Conservation (phyloP, 2,329 filamentous ascomycete species). For the Keithomyces neogunnii region DNA sequence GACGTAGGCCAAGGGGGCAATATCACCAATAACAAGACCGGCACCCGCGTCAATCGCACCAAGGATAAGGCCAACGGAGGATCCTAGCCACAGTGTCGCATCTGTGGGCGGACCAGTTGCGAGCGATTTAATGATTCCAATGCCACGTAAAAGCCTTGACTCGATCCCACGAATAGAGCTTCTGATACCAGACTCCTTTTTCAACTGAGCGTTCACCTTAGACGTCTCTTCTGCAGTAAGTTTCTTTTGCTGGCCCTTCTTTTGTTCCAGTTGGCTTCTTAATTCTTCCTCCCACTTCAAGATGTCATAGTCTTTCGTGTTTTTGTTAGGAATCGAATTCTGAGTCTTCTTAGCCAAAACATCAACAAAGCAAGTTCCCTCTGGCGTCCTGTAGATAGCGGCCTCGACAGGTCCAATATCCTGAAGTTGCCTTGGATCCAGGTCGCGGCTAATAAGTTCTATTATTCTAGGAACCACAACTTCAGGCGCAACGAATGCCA, state of each 20-base stretch:
- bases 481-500: slow-evolving; percentile 89
- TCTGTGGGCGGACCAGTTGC: slow-evolving; percentile 85
- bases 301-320: slow-evolving; percentile 89
- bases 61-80: slow-evolving; percentile 66
- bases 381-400: slow-evolving; percentile 84
- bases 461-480: slow-evolving; percentile 69
- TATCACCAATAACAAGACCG: slow-evolving; percentile 71
- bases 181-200: slow-evolving; percentile 76
- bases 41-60: slow-evolving; percentile 72
- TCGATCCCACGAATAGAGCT: slow-evolving; percentile 61
- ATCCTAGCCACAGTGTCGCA: slow-evolving; percentile 78
- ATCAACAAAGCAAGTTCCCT: slow-evolving; percentile 83
- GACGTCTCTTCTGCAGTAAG: slow-evolving; percentile 79
- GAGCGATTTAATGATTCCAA: slow-evolving; percentile 77
- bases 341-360: slow-evolving; percentile 77
- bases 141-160: slow-evolving; percentile 67
- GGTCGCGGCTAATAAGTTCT: slow-evolving; percentile 62
- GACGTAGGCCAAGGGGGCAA: slow-evolving; percentile 70
- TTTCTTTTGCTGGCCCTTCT: slow-evolving; percentile 87
- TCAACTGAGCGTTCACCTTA: slow-evolving; percentile 85
- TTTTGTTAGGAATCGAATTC: slow-evolving; percentile 68
- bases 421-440: slow-evolving; percentile 61
- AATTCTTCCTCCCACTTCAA: slow-evolving; percentile 97
- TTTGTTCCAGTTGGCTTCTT: slow-evolving; percentile 76
- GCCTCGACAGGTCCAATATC: slow-evolving; percentile 79